A percentile compares a stretch with the other conserved stretches of the same genome.
phyloP scores from a whole-genome alignment of 768 basidiomycete genomes.

The Amyloporia xantha region DNA sequence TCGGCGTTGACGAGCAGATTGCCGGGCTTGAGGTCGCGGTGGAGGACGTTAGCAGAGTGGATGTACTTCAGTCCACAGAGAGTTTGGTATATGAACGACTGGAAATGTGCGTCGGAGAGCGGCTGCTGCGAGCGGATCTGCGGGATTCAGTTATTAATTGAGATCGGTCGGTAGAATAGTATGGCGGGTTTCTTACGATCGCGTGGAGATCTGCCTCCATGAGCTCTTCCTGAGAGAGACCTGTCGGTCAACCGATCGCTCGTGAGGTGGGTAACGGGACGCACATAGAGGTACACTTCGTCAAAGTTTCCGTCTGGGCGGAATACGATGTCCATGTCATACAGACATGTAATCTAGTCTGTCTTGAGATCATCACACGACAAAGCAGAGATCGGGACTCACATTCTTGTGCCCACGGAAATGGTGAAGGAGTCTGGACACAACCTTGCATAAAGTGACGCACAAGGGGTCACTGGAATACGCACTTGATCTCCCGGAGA shows the following conservation, averaged over 20 bases:
- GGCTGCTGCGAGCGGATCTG: constrained; percentile 85
- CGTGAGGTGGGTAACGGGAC: constrained; percentile 22
- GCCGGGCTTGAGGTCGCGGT: constrained; percentile 92
- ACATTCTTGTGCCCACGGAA: constrained; percentile 99
- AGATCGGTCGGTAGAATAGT: too few species aligned
- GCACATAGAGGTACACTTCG: constrained; percentile 89
- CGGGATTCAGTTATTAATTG: constrained; percentile 3
- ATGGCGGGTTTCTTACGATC: constrained; percentile 54
- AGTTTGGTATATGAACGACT: constrained; percentile 97
- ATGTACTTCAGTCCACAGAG: constrained; percentile 98
- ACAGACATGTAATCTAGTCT: constrained; percentile 84
- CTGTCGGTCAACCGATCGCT: too few species aligned
- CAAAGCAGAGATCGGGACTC: constrained; percentile 17
- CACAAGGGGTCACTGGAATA: neutral
- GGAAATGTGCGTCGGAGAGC: constrained; percentile 86
- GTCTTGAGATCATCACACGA: constrained; percentile 5
- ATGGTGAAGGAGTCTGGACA: constrained; percentile 79
- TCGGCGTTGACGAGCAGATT: constrained; percentile 97
- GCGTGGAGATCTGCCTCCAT: constrained; percentile 99
- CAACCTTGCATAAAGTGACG: constrained; percentile 13
- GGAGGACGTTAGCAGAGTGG: constrained; percentile 95
- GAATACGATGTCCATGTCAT: constrained; percentile 98
- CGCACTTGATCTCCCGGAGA: constrained; percentile 86
- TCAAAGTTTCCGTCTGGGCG: constrained; percentile 89
- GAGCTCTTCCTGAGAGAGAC: constrained; percentile 74